Base-by-base conservation (phyloP, 768 basidiomycete species). In the Coprinopsis cinerea region DNA sequence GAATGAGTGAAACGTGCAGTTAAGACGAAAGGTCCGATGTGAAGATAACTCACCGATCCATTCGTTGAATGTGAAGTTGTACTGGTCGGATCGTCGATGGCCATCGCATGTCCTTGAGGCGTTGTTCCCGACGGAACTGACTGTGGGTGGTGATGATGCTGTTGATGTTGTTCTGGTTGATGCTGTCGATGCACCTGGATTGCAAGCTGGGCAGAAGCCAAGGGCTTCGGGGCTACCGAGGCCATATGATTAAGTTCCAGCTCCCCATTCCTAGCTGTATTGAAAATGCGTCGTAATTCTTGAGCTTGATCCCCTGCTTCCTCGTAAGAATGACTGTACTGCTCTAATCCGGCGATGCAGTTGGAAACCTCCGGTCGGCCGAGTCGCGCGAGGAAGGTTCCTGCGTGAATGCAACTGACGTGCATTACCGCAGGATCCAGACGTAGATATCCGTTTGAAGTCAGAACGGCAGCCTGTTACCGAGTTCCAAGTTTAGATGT, bases 401-500 rank as follows among this genome's bases (percentile, higher is more conserved):
- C 93, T 0, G 92, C 87, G 53, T 88, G 84, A 53, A 87, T 88
- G 61, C 88, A 83, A 56, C 83, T 82, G 59, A 89, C 87, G 53
- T 90, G 87, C 78, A 96, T 88, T 35, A 92, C 87, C 2, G 92
- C 90, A 25, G 89, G 88, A 64, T 90, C 90, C 49, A 90, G 74
- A 62, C 82, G 79, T 82, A 97, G 68, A 64, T 97, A 97, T 23
- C 88, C 88, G 63, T 94, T 92, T 17, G 84, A 77, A 17, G 85
- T 85, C 59, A 97, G 67, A 10, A 97, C 90, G 36, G 83, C 83
- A 42, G 85, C 83, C 86, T 88, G 49, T 25, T 14, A 36, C 18
- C 24, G 32, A 6, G 32, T 32, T 27, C n/a, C n/a, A 39, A 39
- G 15, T 39, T 18, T 23, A 17, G 18, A 17, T 24, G 22, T 40